Evolutionary conservation across 305 asterid species (phyloP).

Genomic region (Fraxinus angustifolia): DNA sequence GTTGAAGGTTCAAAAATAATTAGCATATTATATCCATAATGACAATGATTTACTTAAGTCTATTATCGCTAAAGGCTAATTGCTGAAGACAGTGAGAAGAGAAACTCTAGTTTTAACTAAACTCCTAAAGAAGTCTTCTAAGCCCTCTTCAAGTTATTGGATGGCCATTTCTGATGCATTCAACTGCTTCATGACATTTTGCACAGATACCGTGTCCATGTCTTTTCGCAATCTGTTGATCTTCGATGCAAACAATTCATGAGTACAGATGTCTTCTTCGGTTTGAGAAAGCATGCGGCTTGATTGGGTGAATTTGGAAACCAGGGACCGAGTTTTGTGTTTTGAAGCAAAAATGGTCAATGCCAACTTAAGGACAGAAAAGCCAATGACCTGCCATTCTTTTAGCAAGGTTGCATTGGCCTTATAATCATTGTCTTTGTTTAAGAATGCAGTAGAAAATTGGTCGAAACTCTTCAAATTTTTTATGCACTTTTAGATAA

Average conservation of each 20-base stretch:
- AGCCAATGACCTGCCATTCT: conserved; percentile 32
- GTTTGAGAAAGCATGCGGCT: neutral
- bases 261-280: conserved; percentile 8
- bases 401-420: conserved; percentile 22
- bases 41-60: no score
- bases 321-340: conserved; percentile 31
- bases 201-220: neutral
- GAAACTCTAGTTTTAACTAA: neutral
- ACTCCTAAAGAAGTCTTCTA: neutral
- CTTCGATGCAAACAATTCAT: conserved; percentile 15
- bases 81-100: neutral
- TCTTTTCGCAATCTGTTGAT: conserved; percentile 12
- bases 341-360: conserved; percentile 27
- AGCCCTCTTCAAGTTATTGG: neutral
- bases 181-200: neutral
- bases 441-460: neutral
- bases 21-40: no score
- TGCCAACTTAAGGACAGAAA: conserved; percentile 19
- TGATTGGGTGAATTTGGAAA: conserved; percentile 26
- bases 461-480: conserved; percentile 26
- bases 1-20: no score
- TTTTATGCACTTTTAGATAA: conserved; percentile 26
- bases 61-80: neutral
- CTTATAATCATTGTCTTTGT: neutral
- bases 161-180: neutral